Base-by-base conservation (phyloP, 1,284 basidiomycete genomes). In the Pseudozyma thailandica region DNA sequence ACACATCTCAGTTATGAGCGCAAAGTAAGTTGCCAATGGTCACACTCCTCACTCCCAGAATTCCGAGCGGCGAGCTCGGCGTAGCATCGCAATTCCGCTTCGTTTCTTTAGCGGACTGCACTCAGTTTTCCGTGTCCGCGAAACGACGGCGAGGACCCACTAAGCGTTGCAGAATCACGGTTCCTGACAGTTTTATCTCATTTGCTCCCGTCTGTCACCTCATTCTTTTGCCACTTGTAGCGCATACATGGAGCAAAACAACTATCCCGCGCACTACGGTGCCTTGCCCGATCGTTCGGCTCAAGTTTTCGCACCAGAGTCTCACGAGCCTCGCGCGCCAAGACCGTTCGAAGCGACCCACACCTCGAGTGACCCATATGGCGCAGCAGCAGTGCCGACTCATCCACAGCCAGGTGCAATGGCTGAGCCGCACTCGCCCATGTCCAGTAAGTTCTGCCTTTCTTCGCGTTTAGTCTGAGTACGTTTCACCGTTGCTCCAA, bases 181-280 rank as follows among this genome's bases (percentile, higher is more conserved):
- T 41, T 10, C 18, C 18, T 41, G 38, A 41, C 38, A n/a, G 4
- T 21, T 23, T 21, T 7, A 4, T 21, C 21, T 6, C 28, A 20
- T 10, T 43, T 38, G 21, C 12, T 16, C 18, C 31, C 16, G 5
- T 12, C 10, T 20, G 5, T 38, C 6, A 12, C n/a, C n/a, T 6
- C n/a, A 33, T 10, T 6, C 10, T 42, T n/a, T 38, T 9, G 8
- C 13, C 18, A 3, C 4, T 35, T 27, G 23, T 31, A 70, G 59
- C 59, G 54, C 59, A 46, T 72, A 68, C 59, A 72, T 72, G 70
- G 63, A 72, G 59, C 69, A 51, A 21, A 45, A 45, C 15, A 58
- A 37, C 55, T 72, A 66, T 13, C 45, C 70, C 21, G 51, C 58
- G 35, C 58, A 62, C 33, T 68, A 72, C 59, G 62, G 55, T 37